A percentile compares a stretch with the other conserved stretches of the same genome.
phyloP scores from a whole-genome alignment of 805 yeast genomes.

The Metschnikowia matae region DNA sequence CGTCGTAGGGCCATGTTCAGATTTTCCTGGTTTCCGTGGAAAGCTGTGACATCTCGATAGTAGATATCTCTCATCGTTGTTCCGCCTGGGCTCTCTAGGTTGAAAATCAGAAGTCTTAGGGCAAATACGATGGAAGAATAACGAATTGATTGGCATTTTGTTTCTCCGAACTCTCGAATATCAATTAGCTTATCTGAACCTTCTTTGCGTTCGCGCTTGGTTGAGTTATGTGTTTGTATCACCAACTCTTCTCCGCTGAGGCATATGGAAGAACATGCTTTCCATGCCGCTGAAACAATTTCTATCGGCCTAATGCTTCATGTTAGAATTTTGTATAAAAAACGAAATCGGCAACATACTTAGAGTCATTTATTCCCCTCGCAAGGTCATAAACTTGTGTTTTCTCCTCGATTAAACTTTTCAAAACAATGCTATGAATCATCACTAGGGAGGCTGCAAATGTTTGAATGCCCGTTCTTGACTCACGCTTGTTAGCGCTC shows the following conservation, averaged over 20 bases:
- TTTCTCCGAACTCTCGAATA: slow-evolving; percentile 12
- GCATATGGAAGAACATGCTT: neutral
- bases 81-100: slow-evolving; percentile 3
- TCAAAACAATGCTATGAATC: neutral
- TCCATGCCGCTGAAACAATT: neutral
- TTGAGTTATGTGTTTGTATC: neutral
- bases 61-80: slow-evolving; percentile 17
- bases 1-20: slow-evolving; percentile 10
- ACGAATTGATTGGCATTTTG: slow-evolving; percentile 7
- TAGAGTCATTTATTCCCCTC: neutral
- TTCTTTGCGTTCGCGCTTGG: neutral
- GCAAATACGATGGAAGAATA: slow-evolving; percentile 10
- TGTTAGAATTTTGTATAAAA: neutral
- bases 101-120: slow-evolving; percentile 7
- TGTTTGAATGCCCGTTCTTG: neutral
- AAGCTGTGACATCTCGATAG: slow-evolving; percentile 15
- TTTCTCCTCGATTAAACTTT: neutral
- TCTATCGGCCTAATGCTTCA: neutral
- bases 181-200: neutral
- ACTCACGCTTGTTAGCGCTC: neutral
- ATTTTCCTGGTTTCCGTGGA: slow-evolving; percentile 12
- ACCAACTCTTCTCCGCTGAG: slow-evolving; percentile 1
- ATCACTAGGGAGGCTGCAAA: neutral
- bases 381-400: neutral
- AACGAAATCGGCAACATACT: neutral